These are phyloP conservation scores for Mortierella sp. DNA, from an alignment of 371 early-diverging fungal species.

Conservation along the genomic window DNA sequence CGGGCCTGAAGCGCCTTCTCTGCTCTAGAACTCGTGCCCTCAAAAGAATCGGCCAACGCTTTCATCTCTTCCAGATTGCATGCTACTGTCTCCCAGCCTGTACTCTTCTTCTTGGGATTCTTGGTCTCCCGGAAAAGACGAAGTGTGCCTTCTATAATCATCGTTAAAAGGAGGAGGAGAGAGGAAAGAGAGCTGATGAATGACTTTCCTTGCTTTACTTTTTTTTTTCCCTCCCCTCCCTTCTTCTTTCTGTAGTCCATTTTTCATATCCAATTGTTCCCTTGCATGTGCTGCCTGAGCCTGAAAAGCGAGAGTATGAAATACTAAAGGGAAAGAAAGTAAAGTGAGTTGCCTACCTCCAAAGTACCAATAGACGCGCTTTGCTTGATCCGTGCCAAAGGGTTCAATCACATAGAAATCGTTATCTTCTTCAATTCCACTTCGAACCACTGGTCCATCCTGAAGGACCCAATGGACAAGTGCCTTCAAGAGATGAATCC, in stretches of 20 bases:
- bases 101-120: slow-evolving; percentile 30
- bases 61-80: slow-evolving; percentile 39
- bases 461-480: slow-evolving; percentile 53
- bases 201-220: too few species aligned
- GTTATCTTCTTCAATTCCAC: slow-evolving; percentile 35
- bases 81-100: slow-evolving; percentile 47
- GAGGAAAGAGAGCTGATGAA: background rate
- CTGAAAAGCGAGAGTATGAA: too few species aligned
- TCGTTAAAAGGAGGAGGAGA: background rate
- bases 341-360: slow-evolving; percentile 25
- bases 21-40: slow-evolving; percentile 17
- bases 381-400: slow-evolving; percentile 38
- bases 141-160: slow-evolving; percentile 33
- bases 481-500: slow-evolving; percentile 33
- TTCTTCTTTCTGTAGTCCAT: too few species aligned
- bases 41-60: slow-evolving; percentile 21
- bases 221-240: too few species aligned
- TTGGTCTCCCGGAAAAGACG: slow-evolving; percentile 39
- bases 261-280: background rate
- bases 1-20: slow-evolving; percentile 31
- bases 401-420: slow-evolving; percentile 30
- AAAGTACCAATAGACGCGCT: slow-evolving; percentile 51
- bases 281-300: too few species aligned
- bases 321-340: background rate
- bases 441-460: slow-evolving; percentile 30